Base-by-base conservation (phyloP, 495 filamentous ascomycete genomes). In the Aspergillus wentii region DNA sequence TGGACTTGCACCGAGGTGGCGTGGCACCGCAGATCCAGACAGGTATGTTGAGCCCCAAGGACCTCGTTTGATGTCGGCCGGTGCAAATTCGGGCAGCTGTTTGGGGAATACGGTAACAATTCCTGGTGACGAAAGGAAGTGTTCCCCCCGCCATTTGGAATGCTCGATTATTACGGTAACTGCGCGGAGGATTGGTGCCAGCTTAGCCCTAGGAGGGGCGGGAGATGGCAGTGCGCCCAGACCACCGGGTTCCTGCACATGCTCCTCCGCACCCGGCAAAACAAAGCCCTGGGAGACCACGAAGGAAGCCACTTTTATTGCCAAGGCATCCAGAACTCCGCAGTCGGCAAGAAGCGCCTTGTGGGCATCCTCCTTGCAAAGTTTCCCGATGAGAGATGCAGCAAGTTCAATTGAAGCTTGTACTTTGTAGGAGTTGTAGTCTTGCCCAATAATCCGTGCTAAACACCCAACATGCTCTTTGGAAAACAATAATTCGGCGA, bases 251-350 rank as follows among this genome's bases (percentile, higher is more conserved):
- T 59, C 51, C 14, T 51, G 52, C 13, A 69, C 38, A 52, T 61
- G 58, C 5, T 48, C 44, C 26, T 76, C 67, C 0, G 62, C 59
- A 19, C 61, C 74, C 5, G 82, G 80, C 11, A 83, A 49, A 21
- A 82, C 75, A 43, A 82, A 78, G 8, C 83, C 85, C 32, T 82
- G 70, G 1, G 72, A 62, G 8, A 83, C 76, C 23, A 83, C 75
- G 51, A 90, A 86, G 11, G 80, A 77, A 13, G 86, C 86, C 40
- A 96, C 57, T 43, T 80, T 82, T 9, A 81, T 71, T 8, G 87
- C 86, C 20, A 98, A 71, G 10, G 82, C 78, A 56, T 95, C 87
- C 34, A 97, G 67, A 8, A 94, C 72, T 14, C 86, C 83, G 10
- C 66, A 69, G 26, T 78, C 77, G n/a, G 83, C 77, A 37, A 96